These are phyloP conservation scores for Fusarium zealandicum DNA, from an alignment of 2,329 filamentous ascomycete species.

Conservation along the genomic window DNA sequence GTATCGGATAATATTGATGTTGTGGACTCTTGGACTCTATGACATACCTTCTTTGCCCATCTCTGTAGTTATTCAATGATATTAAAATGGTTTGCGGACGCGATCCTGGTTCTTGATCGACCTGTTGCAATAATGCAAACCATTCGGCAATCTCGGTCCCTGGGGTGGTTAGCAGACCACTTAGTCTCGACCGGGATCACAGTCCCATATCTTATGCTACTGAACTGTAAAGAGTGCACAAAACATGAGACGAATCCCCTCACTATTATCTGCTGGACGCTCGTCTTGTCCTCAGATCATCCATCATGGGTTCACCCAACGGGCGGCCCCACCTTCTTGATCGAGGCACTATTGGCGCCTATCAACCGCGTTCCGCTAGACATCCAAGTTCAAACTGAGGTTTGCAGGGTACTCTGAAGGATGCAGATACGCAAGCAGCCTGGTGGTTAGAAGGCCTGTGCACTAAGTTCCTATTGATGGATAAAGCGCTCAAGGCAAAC, in stretches of 20 bases:
- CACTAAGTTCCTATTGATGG: neutral
- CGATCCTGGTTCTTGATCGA: too few relatives aligned
- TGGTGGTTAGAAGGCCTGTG: too few relatives aligned
- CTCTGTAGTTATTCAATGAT: slow-evolving; percentile 32
- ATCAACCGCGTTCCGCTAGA: neutral
- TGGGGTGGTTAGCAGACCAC: too few relatives aligned
- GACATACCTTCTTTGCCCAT: slow-evolving; percentile 27
- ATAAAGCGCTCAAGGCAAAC: neutral
- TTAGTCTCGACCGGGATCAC: too few relatives aligned
- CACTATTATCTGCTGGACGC: neutral
- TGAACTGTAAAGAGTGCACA: too few relatives aligned
- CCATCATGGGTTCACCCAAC: too few relatives aligned
- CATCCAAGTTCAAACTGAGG: neutral
- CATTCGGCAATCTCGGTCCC: too few relatives aligned
- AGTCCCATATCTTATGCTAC: too few relatives aligned
- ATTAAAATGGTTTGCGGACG: too few relatives aligned
- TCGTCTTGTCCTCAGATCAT: neutral
- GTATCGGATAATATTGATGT: slow-evolving; percentile 15
- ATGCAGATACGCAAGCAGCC: neutral
- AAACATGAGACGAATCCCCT: neutral
- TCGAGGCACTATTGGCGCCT: neutral
- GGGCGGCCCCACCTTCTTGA: neutral
- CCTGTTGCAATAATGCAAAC: too few relatives aligned
- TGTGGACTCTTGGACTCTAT: slow-evolving; percentile 18
- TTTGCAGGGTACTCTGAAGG: neutral